Percentiles rank a stretch among this genome's conserved stretches.
Conservation (phyloP, 179 eudicot species). For the Beta macrorhiza region DNA sequence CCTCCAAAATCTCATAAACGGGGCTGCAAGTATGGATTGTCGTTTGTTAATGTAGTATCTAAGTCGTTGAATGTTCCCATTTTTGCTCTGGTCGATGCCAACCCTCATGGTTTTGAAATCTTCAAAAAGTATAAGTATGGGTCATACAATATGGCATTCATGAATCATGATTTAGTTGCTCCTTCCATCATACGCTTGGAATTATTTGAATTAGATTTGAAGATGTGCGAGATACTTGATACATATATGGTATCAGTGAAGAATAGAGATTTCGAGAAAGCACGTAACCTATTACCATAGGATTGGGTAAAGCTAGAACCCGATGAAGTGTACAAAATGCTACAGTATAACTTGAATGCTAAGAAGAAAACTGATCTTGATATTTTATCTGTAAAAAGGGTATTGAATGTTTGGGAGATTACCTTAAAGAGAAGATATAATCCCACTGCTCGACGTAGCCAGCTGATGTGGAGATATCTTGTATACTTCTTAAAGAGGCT, state of each 20-base stretch:
- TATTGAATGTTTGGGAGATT: background rate
- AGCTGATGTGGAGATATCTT: too few species aligned
- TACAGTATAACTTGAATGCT: background rate
- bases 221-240: background rate
- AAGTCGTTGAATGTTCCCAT: background rate
- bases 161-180: background rate
- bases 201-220: background rate
- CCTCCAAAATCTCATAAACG: too few species aligned
- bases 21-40: background rate
- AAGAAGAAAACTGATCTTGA: background rate
- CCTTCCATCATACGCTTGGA: background rate
- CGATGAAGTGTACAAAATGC: background rate
- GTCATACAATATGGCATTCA: background rate
- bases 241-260: background rate
- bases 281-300: background rate
- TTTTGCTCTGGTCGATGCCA: background rate
- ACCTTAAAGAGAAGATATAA: background rate
- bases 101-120: background rate
- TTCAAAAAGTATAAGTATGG: background rate
- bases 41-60: background rate
- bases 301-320: background rate
- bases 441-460: background rate
- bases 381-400: background rate
- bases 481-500: too few species aligned
- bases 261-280: background rate